phyloP scores from a whole-genome alignment of 208 protist genomes.

The Crithidia brevicula region DNA sequence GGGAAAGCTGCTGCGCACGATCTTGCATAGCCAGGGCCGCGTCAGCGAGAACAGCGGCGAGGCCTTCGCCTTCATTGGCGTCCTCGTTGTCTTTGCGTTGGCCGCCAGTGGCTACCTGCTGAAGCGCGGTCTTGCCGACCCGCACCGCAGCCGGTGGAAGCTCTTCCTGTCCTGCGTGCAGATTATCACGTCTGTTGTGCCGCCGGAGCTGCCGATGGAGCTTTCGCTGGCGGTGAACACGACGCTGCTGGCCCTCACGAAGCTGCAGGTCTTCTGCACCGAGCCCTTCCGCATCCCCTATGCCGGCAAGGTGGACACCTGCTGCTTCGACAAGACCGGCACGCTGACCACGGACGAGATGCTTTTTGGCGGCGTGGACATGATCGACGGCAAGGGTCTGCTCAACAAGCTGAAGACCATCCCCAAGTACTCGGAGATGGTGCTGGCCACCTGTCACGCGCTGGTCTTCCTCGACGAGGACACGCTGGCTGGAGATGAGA shows the following conservation, averaged over 20 bases:
- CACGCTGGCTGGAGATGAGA: constrained; percentile 95
- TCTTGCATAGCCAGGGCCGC: constrained; percentile 93
- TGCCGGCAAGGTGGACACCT: constrained; percentile 98
- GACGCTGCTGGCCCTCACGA: constrained; percentile 92
- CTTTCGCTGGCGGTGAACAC: constrained; percentile 99
- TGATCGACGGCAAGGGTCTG: constrained; percentile 89
- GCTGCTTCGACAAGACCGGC: constrained; percentile 99
- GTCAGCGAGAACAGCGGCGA: constrained; percentile 96
- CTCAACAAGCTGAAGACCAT: constrained; percentile 81
- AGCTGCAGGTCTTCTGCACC: constrained; percentile 94
- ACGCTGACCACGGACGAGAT: constrained; percentile 97
- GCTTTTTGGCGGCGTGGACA: constrained; percentile 91
- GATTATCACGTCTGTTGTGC: constrained; percentile 99
- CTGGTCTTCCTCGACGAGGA: constrained; percentile 89
- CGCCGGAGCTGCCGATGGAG: constrained; percentile 99
- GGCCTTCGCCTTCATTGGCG: constrained; percentile 96
- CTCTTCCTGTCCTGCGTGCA: constrained; percentile 98
- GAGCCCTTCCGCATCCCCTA: constrained; percentile 99
- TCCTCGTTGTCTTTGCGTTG: constrained; percentile 97
- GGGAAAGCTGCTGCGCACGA: constrained; percentile 95
- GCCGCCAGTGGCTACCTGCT: constrained; percentile 96
- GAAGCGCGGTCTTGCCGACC: constrained; percentile 83
- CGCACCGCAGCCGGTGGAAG: constrained; percentile 93
- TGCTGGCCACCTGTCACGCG: constrained; percentile 90
- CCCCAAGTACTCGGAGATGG: constrained; percentile 71